Evolutionary conservation across 192 early-diverging fungal genomes (phyloP), one percentile per base, ranked within the genome.

Genomic region (Diversispora eburnea): DNA sequence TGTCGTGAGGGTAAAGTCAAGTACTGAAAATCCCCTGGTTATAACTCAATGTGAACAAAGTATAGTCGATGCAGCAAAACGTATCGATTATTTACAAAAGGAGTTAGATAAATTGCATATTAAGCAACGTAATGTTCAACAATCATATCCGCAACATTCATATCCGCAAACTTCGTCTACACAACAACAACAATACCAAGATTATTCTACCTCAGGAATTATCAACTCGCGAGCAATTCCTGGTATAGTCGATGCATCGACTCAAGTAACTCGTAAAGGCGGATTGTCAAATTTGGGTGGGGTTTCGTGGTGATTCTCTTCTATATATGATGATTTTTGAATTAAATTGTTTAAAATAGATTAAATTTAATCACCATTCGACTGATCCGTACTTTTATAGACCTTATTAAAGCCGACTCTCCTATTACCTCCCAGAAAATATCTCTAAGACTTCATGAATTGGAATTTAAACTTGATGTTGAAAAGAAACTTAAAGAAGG

Each of bases 401-500:
- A 91, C 74, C 77, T 91, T 73, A 81, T 89, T 47, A 92, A 89
- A 77, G 84, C 88, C 5, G 84, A 86, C n/a, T 86, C 88, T 15
- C 83, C 86, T 13, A 79, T 90, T 77, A 88, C 88, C 6, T 85
- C 78, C n/a, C 85, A 88, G 56, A 89, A 90, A 80, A 86, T 92
- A 51, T 89, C 90, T 48, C 81, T 91, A 77, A 95, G 94, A 80
- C 84, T 98, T 20, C 87, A 88, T 47, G 94, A 97, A 79, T 85
- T 96, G 43, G 89, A 89, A 47, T 91, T 88, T 76, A 97, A 98
- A 81, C 88, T 98, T 15, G 92, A 95, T 65, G 90, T 98, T 20
- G 98, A 99, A 83, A 89, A 86, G 75, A 95, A 96, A 81, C 89
- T 99, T n/a, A 85, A 90, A 73, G 91, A 87, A 42, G 94, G 93